phyloP scores from a whole-genome alignment of 768 basidiomycete species.

The Pleurotus pulmonarius region DNA sequence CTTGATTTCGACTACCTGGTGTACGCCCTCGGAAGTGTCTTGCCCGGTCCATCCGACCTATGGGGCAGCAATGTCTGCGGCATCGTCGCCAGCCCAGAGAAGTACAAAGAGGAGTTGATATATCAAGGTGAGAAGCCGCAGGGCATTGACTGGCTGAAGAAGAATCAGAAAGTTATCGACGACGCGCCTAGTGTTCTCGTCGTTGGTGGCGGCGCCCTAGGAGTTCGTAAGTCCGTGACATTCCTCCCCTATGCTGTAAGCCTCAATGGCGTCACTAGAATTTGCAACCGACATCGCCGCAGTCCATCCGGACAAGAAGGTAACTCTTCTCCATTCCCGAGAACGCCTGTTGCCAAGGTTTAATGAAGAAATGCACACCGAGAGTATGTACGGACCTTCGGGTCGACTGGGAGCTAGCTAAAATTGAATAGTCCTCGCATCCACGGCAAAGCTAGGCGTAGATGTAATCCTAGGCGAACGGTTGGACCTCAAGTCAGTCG shows the following conservation, averaged over 20 bases:
- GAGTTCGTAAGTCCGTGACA: slow-evolving; percentile 49
- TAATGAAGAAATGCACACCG: slow-evolving; percentile 46
- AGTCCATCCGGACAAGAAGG: slow-evolving; percentile 44
- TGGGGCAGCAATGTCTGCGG: slow-evolving; percentile 33
- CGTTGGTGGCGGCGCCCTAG: slow-evolving; percentile 71
- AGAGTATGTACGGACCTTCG: slow-evolving; percentile 30
- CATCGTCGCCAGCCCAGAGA: slow-evolving; percentile 4
- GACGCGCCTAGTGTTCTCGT: slow-evolving; percentile 51
- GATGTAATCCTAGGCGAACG: slow-evolving; percentile 51
- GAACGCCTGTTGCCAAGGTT: slow-evolving; percentile 50
- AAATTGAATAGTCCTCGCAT: slow-evolving; percentile 26
- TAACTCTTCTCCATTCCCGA: slow-evolving; percentile 62
- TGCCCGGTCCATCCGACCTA: slow-evolving; percentile 51
- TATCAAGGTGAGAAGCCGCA: slow-evolving; percentile 45
- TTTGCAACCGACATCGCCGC: slow-evolving; percentile 61
- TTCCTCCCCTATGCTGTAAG: not conserved
- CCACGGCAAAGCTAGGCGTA: slow-evolving; percentile 40
- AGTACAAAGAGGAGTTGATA: slow-evolving; percentile 2
- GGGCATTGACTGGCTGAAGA: slow-evolving; percentile 46
- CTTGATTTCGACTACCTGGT: slow-evolving; percentile 55
- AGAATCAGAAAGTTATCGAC: slow-evolving; percentile 46
- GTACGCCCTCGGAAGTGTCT: slow-evolving; percentile 57
- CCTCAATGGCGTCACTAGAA: slow-evolving; percentile 31
- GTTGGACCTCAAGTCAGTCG: slow-evolving; percentile 38
- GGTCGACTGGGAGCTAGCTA: not conserved